These are phyloP conservation scores for Omphalea diandra DNA, from an alignment of 441 rosid species.

Conservation along the genomic window DNA sequence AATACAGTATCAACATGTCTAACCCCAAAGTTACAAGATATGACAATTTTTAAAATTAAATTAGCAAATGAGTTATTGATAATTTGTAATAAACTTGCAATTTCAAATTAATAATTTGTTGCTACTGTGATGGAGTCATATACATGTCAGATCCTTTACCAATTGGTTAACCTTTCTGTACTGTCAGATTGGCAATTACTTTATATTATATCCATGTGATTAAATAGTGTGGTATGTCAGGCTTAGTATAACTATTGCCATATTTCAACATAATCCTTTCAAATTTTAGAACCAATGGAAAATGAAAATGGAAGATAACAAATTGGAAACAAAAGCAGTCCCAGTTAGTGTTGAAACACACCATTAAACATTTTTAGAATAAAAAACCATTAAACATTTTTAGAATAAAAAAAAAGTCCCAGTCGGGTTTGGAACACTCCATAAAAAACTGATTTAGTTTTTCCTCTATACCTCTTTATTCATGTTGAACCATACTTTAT, in stretches of 20 bases:
- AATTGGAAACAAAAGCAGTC: too few relatives aligned
- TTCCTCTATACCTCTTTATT: too few relatives aligned
- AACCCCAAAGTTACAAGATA: too few relatives aligned
- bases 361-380: too few relatives aligned
- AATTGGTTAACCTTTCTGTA: neutral
- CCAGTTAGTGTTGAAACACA: too few relatives aligned
- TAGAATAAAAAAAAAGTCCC: neutral
- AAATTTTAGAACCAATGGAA: neutral
- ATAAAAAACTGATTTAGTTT: neutral
- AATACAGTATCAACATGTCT: neutral
- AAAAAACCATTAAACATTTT: too few relatives aligned
- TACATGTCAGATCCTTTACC: neutral
- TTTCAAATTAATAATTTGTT: too few relatives aligned
- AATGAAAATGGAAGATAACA: too few relatives aligned
- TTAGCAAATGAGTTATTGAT: neutral
- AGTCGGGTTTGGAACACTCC: neutral
- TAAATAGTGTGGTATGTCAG: neutral
- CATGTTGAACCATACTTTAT: neutral
- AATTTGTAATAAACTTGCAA: too few relatives aligned
- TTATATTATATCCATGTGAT: neutral
- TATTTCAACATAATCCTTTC: neutral
- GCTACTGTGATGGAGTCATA: neutral
- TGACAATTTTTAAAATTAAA: neutral
- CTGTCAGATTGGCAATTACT: neutral
- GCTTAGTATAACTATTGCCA: neutral